phyloP scores from a whole-genome alignment of 192 early-diverging fungal genomes.

The Mortierella hygrophila region DNA sequence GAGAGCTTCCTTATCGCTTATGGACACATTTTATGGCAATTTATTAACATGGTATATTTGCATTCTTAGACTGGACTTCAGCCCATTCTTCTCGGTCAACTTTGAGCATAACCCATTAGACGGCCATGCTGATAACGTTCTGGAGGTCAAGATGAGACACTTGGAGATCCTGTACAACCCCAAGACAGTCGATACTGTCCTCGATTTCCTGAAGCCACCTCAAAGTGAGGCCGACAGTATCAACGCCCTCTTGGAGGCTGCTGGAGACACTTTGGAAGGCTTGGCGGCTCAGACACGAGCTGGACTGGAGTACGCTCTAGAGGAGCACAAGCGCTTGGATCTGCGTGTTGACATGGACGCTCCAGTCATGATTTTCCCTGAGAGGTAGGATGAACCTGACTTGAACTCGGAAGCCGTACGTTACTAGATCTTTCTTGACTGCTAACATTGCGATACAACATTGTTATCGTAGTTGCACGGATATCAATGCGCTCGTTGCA shows the following conservation, averaged over 20 bases:
- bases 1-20: background rate
- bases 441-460: background rate
- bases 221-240: slow-evolving; percentile 80
- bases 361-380: slow-evolving; percentile 93
- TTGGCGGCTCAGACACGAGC: slow-evolving; percentile 91
- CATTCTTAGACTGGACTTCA: slow-evolving; percentile 14
- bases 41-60: background rate
- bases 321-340: slow-evolving; percentile 91
- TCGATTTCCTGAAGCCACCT: slow-evolving; percentile 88
- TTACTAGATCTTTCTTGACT: background rate
- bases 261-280: slow-evolving; percentile 89
- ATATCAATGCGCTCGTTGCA: slow-evolving; percentile 73
- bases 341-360: slow-evolving; percentile 96
- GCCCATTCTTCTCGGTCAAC: slow-evolving; percentile 78
- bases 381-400: slow-evolving; percentile 56
- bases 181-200: slow-evolving; percentile 75
- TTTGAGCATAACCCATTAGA: slow-evolving; percentile 95
- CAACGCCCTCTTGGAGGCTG: slow-evolving; percentile 74
- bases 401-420: background rate
- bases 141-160: slow-evolving; percentile 88
- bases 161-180: slow-evolving; percentile 94
- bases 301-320: slow-evolving; percentile 84
- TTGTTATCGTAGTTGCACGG: slow-evolving; percentile 58
- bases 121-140: slow-evolving; percentile 85
- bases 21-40: background rate